A percentile compares a stretch with the other conserved stretches of the same genome.
These are phyloP conservation scores for Ananas comosus DNA, from an alignment of 176 grass and related monocot species.

Conservation along the genomic window DNA sequence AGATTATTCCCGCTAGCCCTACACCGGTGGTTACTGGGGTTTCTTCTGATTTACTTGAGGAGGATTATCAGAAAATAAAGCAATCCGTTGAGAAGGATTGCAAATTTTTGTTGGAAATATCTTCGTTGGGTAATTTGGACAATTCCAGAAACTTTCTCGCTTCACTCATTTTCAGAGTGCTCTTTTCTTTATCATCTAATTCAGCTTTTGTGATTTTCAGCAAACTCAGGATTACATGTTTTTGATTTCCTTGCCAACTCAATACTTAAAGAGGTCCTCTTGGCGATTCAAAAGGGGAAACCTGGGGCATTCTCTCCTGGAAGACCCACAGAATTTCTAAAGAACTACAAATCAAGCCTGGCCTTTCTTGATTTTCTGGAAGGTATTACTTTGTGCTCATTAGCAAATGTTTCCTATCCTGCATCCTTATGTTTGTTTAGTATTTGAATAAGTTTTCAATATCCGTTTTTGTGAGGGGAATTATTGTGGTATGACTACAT, in stretches of 20 bases:
- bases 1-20: constrained; percentile 67
- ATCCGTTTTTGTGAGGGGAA: too few species aligned
- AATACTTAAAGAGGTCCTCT: constrained; percentile 84
- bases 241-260: constrained; percentile 98
- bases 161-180: background rate
- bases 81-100: constrained; percentile 76
- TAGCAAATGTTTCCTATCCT: too few species aligned
- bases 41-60: constrained; percentile 61
- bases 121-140: constrained; percentile 51
- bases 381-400: constrained; percentile 31
- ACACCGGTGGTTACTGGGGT: constrained; percentile 38
- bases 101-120: constrained; percentile 98
- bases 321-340: constrained; percentile 80
- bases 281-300: constrained; percentile 81
- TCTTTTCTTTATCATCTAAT: constrained; percentile 21
- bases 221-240: constrained; percentile 95
- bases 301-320: constrained; percentile 88
- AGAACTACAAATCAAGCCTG: constrained; percentile 91
- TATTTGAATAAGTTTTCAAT: too few species aligned
- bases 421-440: too few species aligned
- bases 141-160: background rate
- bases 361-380: constrained; percentile 90
- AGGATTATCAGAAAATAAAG: constrained; percentile 72
- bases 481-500: background rate
- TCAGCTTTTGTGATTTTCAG: constrained; percentile 38